Evolutionary conservation across 1,284 basidiomycete species (phyloP), one percentile per base, ranked within the genome.

Genomic region (Neolentinus lepideus): DNA sequence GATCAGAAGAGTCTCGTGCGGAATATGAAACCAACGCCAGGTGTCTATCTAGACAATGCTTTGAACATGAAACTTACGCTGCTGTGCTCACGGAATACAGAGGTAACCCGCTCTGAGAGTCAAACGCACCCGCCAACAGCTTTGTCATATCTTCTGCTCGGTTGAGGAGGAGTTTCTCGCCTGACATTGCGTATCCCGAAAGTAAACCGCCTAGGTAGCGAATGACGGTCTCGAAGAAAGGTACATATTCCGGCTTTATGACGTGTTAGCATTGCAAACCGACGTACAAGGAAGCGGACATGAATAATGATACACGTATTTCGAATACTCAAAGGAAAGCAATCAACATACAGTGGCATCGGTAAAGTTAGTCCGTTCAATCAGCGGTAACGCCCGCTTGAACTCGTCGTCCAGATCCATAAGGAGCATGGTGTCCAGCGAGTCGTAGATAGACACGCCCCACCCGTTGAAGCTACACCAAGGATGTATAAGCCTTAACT

Each of bases 341-440:
- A 55, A 29, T 53, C 52, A 21, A 52, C 60, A 36, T 56, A 63
- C 63, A 19, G 25, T 54, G 38, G 52, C 50, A 53, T 60, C 56
- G 35, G 24, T 53, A 68, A 11, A 75, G 70, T 59, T 94, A 93
- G 62, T 88, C 82, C 53, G 83, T 71, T 53, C 75, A 25, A 97
- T 79, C 57, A 89, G 76, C n/a, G 80, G 73, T 2, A 94, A 71
- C 2, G 90, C 91, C 2, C 84, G 77, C 24, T 76, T 68, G 69
- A 90, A 96, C 67, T 96, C 90, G 12, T 84, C 79, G n/a, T 84
- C 71, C 11, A 97, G 77, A 24, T 78, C 87, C 88, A 98, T 90
- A 53, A 98, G 72, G 26, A 92, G 76, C 72, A 98, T 85, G 0
- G 94, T 97, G 66, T 96, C 93, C 16, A 98, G 78, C 2, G 88